Evolutionary conservation across 192 early-diverging fungal species (phyloP).

Genomic region (Phlyctochytrium planicorne): DNA sequence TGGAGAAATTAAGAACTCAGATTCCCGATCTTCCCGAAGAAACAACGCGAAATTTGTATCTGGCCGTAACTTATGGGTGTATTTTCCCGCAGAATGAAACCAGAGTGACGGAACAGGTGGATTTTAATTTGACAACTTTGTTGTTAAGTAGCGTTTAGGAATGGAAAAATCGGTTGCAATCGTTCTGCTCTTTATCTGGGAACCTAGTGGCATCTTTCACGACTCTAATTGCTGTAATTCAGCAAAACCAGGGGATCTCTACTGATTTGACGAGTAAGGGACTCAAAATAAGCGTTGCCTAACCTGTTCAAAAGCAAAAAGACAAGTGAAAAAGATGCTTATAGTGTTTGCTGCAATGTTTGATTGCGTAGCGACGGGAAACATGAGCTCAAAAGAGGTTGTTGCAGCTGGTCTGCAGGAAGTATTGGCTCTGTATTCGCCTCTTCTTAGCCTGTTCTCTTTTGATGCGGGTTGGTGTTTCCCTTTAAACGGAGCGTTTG

Average conservation of each 20-base stretch:
- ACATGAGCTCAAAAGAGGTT: neutral
- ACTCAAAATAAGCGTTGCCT: no score
- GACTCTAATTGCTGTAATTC: no score
- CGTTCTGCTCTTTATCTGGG: no score
- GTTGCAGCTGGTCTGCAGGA: neutral
- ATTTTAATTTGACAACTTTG: no score
- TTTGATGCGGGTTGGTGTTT: slow-evolving; percentile 12
- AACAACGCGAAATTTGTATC: neutral
- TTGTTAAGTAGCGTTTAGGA: no score
- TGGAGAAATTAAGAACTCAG: neutral
- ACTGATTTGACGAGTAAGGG: no score
- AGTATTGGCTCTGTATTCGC: neutral
- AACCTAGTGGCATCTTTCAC: no score
- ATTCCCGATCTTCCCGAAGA: neutral
- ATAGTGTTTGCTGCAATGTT: neutral
- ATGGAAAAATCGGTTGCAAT: no score
- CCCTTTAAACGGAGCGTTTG: neutral
- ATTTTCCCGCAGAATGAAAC: neutral
- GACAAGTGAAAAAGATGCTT: neutral
- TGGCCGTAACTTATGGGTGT: neutral
- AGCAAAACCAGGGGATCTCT: no score
- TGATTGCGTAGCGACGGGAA: neutral
- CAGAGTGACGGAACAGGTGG: no score
- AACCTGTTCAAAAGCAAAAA: neutral
- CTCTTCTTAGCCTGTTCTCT: slow-evolving; percentile 6